Base-by-base conservation (phyloP, 2,329 filamentous ascomycete species). In the Lecanosticta acicola region DNA sequence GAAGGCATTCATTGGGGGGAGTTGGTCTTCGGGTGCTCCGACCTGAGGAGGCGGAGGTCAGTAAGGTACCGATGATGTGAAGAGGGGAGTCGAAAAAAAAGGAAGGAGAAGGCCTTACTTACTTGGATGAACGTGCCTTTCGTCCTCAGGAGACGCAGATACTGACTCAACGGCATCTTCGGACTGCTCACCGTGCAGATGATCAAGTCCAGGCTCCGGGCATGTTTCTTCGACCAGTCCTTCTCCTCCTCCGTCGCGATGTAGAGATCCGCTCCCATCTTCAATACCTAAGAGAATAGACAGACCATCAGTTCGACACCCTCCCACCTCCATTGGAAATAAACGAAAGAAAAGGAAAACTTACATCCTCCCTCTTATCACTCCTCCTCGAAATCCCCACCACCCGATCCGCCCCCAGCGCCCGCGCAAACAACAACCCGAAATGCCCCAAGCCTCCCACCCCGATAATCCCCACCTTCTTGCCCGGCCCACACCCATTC, bases 391-490 rank as follows among this genome's bases (percentile, higher is more conserved):
- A 82, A 54, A 85, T 77, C 7, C 78, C 81, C 17, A 82, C 79
- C 10, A 83, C 76, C 4, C 76, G 75, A 38, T 86, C 80, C 19
- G 81, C 82, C 8, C 81, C 82, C 1, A 91, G 68, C 0, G 85
- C 85, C 55, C 77, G 80, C 0, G 85, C 81, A 64, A 79, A 88
- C 49, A 87, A 71, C 11, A 91, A 63, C 0, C 78, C 86, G 53
- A 89, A 80, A 62, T 91, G 85, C 32, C 39, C 42, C 3, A 89
- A 67, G 0, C 85, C 85, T 9, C 85, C 85, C 9, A 89, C 72
- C 4, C 85, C 85, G 10, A 87, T 71, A 43, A 91, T 77, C 0
- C 80, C 85, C 0, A 91, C 83, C 3, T 68, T 73, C 64, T 85
- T 86, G 3, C 85, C 85, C 0, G 83, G 81, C 0, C 85, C 85